Evolutionary conservation across 2,329 filamentous ascomycete species (phyloP).

Genomic region (Phialocephala subalpina): DNA sequence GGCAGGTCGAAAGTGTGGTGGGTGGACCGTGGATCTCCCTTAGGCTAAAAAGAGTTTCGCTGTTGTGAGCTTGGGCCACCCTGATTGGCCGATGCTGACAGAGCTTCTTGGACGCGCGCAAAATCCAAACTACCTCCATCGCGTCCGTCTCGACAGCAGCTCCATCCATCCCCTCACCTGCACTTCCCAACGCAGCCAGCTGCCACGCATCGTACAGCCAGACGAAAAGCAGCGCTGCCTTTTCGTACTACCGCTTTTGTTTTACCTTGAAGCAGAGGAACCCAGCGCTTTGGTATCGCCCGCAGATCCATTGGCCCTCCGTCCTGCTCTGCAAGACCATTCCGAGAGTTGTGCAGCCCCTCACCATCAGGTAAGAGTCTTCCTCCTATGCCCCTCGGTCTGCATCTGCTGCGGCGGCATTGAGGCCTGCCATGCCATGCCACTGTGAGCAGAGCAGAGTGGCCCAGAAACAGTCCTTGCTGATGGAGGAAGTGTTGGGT

Average conservation of each 20-base stretch:
- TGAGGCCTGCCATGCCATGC: neutral
- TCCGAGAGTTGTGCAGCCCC: constrained; percentile 2
- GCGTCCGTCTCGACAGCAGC: neutral
- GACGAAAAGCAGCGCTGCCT: neutral
- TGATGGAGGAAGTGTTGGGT: constrained; percentile 4
- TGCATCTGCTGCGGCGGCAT: neutral
- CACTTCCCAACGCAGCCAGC: neutral
- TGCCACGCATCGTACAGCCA: neutral
- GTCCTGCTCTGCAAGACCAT: neutral
- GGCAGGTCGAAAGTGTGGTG: neutral
- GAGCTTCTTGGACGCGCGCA: neutral
- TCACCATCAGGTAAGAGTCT: neutral
- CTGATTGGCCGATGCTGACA: neutral
- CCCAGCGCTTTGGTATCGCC: neutral
- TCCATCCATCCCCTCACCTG: neutral
- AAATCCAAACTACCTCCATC: neutral
- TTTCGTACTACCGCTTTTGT: too few species aligned
- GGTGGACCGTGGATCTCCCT: neutral
- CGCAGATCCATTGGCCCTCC: neutral
- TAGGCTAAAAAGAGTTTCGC: neutral
- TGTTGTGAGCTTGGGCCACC: neutral
- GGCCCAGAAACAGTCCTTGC: too few species aligned
- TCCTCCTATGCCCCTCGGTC: neutral
- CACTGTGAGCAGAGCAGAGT: too few species aligned
- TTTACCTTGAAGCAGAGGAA: too few species aligned